Evolutionary conservation across 345 rosid genomes (phyloP), one percentile per base, ranked within the genome.

Genomic region (Theobroma cacao): DNA sequence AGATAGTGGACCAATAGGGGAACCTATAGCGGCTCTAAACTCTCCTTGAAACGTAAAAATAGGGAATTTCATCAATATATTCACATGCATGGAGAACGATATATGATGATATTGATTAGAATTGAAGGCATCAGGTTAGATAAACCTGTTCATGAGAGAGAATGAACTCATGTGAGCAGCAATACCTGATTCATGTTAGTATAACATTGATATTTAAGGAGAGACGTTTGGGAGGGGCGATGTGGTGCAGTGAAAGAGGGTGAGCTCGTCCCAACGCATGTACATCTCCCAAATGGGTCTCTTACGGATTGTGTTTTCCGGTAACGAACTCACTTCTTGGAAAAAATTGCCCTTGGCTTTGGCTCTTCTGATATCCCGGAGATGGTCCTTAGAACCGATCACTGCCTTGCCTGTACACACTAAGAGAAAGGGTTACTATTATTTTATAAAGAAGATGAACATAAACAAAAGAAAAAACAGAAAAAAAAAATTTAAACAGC

Each of bases 291-390:
- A n/a, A n/a, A n/a, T n/a, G n/a, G n/a, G n/a, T 41, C 7, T 41
- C 7, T 41, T 70, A 30, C 45, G 22, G 55, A 9, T 67, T 28
- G 41, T 48, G 11, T 30, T 45, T 56, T 28, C 33, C 15, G 34
- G 59, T 64, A 56, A 61, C 41, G 50, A 63, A 65, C 72, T 65
- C 75, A 47, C 78, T 70, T 53, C 53, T 12, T 70, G 24, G 71
- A 31, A 43, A 15, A 40, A 59, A 41, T 20, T 31, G 69, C 59
- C 28, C 28, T 61, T 31, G 40, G 58, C 77, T 31, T 15, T 28
- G 11, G 12, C 53, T 43, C 18, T 43, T 31, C 22, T 24, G 77
- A 36, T 22, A 47, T n/a, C 41, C 5, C 1, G 38, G 67, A 33
- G 8, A 3, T 41, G 74, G 28, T 48, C 28, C 28, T 7, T 9